Evolutionary conservation across 2,329 filamentous ascomycete genomes (phyloP).

Genomic region (Blumeria graminis): DNA sequence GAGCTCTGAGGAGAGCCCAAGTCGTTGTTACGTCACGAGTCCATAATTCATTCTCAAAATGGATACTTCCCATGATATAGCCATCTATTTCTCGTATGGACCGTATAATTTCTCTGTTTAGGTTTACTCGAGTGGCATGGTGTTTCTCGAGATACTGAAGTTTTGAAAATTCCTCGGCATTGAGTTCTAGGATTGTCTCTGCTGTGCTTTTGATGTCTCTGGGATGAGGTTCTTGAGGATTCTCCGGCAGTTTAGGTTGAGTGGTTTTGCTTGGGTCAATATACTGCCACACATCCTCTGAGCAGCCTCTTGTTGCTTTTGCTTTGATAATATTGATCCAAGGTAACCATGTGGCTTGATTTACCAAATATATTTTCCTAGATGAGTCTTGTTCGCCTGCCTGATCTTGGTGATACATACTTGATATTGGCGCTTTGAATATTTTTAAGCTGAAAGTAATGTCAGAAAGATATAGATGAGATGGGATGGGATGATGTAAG

Average conservation of each 20-base stretch:
- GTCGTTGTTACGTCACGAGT: not conserved
- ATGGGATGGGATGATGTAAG: no score
- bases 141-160: not conserved
- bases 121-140: not conserved
- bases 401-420: no score
- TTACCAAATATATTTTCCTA: not conserved
- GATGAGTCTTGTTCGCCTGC: no score
- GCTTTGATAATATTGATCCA: not conserved
- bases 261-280: not conserved
- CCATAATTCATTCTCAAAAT: not conserved
- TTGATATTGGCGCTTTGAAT: no score
- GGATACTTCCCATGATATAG: conserved; percentile 1
- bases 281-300: not conserved
- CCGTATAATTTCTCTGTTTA: not conserved
- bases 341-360: not conserved
- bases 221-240: not conserved
- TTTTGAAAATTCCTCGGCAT: not conserved
- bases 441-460: no score
- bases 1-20: no score
- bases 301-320: not conserved
- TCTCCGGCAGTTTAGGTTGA: not conserved
- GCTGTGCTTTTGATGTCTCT: not conserved
- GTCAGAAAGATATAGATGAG: no score
- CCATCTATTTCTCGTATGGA: not conserved
- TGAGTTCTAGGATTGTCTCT: not conserved